Base-by-base conservation (phyloP, 352 stramenopile genomes). In the Sclerospora graminicola region DNA sequence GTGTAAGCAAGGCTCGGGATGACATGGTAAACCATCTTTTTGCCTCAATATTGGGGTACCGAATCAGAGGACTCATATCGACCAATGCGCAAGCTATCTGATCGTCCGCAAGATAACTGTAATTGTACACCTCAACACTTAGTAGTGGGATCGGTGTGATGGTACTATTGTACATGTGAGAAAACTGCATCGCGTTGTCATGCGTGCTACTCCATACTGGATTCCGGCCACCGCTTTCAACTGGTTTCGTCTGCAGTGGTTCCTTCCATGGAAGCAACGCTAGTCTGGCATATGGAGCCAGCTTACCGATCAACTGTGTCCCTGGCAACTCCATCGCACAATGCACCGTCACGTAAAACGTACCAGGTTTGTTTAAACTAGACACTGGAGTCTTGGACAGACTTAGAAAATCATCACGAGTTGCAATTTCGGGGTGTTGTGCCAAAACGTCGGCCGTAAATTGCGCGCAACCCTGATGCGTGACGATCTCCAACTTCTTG, bases 91-190 rank as follows among this genome's bases (percentile, higher is more conserved):
- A 89, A 16, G 81, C 81, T n/a, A 88, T 57, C 40, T 87, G 63
- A 21, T 93, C 78, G 37, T 93, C 71, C 3, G 75, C 57, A 24
- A 93, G 46, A 49, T 88, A 93, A 47, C 84, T 89, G 36, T 75
- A 77, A 39, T 85, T 93, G 61, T 82, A 93, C 24, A 93, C 72
- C 47, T 93, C 78, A 21, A 93, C 72, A 48, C 90, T 78, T 1
- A 93, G 54, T 14, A 89, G 48, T 21, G 81, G 81, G 20, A 90
- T 87, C 3, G 81, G 81, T 2, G 80, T 93, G 59, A 89, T 90
- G 9, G 66, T 80, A 51, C 78, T 89, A 60, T 89, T 93, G 64
- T 89, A 93, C 70, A 89, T 88, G 61, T 93, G 81, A 23, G 80
- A 75, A 32, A 93, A 84, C 16, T 84, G 72, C 72, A 90, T 83